A percentile compares a stretch with the other conserved stretches of the same genome.
Evolutionary conservation across 306 rosid genomes (phyloP).

Genomic region (Calophaca sinica): DNA sequence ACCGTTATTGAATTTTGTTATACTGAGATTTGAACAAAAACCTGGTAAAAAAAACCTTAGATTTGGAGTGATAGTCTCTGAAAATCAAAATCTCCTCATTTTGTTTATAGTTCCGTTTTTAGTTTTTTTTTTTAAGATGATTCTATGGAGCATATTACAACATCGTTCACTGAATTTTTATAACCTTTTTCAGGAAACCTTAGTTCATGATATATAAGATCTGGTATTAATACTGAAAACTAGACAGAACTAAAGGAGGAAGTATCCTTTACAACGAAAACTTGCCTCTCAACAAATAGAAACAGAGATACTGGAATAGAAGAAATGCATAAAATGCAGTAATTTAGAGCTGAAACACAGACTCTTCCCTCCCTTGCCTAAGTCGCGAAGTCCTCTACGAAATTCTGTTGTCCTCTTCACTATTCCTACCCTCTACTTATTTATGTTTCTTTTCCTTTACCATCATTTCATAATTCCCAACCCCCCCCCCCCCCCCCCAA

Average conservation of each 20-base stretch:
- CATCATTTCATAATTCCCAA: neutral
- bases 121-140: no score
- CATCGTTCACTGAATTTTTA: no score
- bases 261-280: neutral
- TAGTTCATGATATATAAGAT: slow-evolving; percentile 15
- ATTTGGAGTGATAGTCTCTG: no score
- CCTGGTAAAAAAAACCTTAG: no score
- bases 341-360: neutral
- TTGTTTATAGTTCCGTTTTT: no score
- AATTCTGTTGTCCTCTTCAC: neutral
- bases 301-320: neutral
- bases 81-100: no score
- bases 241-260: slow-evolving; percentile 18
- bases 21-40: no score
- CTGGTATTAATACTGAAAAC: slow-evolving; percentile 2
- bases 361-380: neutral
- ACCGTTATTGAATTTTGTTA: no score
- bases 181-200: no score
- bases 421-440: neutral
- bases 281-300: neutral
- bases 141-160: no score
- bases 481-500: no score
- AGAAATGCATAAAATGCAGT: neutral
- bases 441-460: slow-evolving; percentile 1
- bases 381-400: neutral